Conservation (phyloP, 2,329 filamentous ascomycete species). For the Lachnellula cervina region DNA sequence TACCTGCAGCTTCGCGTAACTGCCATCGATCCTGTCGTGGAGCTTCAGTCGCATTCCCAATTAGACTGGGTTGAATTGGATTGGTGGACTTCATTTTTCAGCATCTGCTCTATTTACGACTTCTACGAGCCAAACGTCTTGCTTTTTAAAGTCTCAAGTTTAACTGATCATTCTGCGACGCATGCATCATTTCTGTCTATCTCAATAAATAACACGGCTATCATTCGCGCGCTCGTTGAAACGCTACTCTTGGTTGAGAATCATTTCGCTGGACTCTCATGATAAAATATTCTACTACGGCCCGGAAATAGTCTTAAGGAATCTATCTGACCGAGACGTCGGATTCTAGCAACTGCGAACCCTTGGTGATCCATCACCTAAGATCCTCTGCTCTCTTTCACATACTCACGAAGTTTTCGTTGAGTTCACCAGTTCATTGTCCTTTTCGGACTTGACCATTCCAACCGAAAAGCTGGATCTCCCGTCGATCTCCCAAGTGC, state of each 20-base stretch:
- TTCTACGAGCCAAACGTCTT: constrained; percentile 40
- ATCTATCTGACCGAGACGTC: not conserved
- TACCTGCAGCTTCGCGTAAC: constrained; percentile 34
- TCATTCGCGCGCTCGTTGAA: constrained; percentile 23
- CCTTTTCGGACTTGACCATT: constrained; percentile 27
- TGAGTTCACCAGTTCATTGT: constrained; percentile 26
- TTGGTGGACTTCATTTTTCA: constrained; percentile 29
- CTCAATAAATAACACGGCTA: constrained; percentile 26
- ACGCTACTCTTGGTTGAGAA: constrained; percentile 7
- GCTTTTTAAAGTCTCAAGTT: constrained; percentile 26
- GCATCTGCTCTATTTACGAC: constrained; percentile 35
- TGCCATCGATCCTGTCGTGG: constrained; percentile 28
- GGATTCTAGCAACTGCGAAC: not conserved
- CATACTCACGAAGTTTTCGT: constrained; percentile 18
- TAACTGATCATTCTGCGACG: constrained; percentile 26
- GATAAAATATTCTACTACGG: constrained; percentile 13
- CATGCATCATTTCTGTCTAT: constrained; percentile 25
- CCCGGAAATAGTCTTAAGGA: constrained; percentile 4
- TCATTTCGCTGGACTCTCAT: constrained; percentile 11
- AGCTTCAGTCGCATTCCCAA: constrained; percentile 32
- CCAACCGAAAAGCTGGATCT: constrained; percentile 90
- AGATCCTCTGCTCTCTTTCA: constrained; percentile 2
- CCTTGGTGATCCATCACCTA: not conserved
- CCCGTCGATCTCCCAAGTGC: constrained; percentile 78
- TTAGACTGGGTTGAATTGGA: constrained; percentile 26